Conservation (phyloP, 768 basidiomycete species). For the Hericium coralloides region DNA sequence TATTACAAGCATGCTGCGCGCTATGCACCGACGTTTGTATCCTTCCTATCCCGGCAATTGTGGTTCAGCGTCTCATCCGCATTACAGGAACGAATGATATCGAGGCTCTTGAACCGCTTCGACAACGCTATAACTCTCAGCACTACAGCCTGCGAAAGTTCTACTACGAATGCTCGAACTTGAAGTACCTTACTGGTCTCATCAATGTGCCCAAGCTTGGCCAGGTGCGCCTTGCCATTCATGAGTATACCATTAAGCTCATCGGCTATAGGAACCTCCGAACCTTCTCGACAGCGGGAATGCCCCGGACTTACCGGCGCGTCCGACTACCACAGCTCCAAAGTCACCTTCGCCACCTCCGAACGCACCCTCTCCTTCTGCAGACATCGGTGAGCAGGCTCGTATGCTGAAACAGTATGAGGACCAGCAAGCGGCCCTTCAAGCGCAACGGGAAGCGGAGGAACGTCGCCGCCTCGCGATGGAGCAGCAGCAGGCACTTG, state of each 20-base stretch:
- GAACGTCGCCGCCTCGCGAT: slow-evolving; percentile 71
- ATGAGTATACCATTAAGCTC: background rate
- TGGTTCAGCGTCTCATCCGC: slow-evolving; percentile 2
- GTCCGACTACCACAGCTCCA: slow-evolving; percentile 43
- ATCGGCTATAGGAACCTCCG: slow-evolving; percentile 74
- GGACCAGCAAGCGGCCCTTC: slow-evolving; percentile 85
- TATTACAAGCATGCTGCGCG: slow-evolving; percentile 97
- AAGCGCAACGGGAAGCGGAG: slow-evolving; percentile 72
- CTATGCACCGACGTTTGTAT: slow-evolving; percentile 83
- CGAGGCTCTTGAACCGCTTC: slow-evolving; percentile 84
- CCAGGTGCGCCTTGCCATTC: slow-evolving; percentile 41
- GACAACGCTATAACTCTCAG: slow-evolving; percentile 81
- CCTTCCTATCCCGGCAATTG: background rate
- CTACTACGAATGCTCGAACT: slow-evolving; percentile 98
- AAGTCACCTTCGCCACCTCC: slow-evolving; percentile 61
- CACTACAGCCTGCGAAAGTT: slow-evolving; percentile 93
- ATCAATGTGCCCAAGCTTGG: slow-evolving; percentile 98
- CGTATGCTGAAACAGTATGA: slow-evolving; percentile 95
- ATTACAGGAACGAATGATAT: slow-evolving; percentile 73
- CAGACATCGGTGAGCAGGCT: slow-evolving; percentile 80
- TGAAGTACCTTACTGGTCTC: slow-evolving; percentile 94
- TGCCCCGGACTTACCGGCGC: slow-evolving; percentile 82
- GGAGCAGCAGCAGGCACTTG: slow-evolving; percentile 71
- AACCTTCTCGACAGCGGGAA: slow-evolving; percentile 78
- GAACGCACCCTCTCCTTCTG: slow-evolving; percentile 56